These are phyloP conservation scores for Metarhizium humberi DNA, from an alignment of 2,329 filamentous ascomycete species.

Conservation along the genomic window DNA sequence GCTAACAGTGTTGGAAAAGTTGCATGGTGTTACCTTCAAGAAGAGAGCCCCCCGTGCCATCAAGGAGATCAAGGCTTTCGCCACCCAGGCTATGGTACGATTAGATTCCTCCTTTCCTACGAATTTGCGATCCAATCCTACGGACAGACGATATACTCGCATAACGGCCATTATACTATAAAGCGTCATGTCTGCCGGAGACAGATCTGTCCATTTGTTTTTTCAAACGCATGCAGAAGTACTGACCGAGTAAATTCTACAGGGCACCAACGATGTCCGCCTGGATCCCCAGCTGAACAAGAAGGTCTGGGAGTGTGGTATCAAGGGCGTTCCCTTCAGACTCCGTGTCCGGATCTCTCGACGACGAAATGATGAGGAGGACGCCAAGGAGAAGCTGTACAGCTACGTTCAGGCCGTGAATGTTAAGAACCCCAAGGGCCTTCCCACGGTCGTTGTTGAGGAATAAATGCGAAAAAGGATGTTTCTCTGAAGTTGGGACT, in stretches of 20 bases:
- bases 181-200: background rate
- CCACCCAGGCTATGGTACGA: slow-evolving; percentile 90
- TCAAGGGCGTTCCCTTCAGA: slow-evolving; percentile 98
- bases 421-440: slow-evolving; percentile 98
- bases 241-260: slow-evolving; percentile 15
- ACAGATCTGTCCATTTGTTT: background rate
- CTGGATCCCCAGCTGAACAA: slow-evolving; percentile 99
- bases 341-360: slow-evolving; percentile 97
- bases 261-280: slow-evolving; percentile 96
- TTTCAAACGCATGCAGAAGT: background rate
- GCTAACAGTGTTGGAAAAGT: slow-evolving; percentile 40
- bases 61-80: slow-evolving; percentile 99
- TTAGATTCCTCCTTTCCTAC: background rate
- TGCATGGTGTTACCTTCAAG: slow-evolving; percentile 98
- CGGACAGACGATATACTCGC: background rate
- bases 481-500: slow-evolving; percentile 26
- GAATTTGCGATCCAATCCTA: background rate
- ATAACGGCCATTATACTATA: background rate
- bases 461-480: slow-evolving; percentile 41
- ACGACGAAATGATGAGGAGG: slow-evolving; percentile 99
- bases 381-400: slow-evolving; percentile 99
- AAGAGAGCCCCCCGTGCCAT: slow-evolving; percentile 97
- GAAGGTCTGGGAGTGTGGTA: slow-evolving; percentile 99
- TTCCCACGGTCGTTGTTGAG: slow-evolving; percentile 82
- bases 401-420: slow-evolving; percentile 99